Conservation (phyloP, 345 rosid species). For the Brassica carinata region DNA sequence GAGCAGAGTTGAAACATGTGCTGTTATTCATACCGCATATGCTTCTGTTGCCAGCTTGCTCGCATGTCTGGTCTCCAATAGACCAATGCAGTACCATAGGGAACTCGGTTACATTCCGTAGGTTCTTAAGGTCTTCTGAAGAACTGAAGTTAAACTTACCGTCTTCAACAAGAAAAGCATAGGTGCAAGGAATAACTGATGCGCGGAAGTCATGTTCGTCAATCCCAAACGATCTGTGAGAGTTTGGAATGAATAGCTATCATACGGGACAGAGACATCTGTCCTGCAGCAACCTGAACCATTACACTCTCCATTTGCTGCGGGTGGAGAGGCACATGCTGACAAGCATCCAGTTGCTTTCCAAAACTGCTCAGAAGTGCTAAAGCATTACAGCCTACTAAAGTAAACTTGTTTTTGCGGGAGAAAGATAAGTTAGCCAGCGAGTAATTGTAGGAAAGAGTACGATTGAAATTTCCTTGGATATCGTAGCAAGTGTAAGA, state of each 20-base stretch:
- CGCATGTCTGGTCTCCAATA: not conserved
- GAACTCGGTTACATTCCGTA: not conserved
- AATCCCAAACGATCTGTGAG: too few species aligned
- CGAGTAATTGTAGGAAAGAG: not conserved
- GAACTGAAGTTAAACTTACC: not conserved
- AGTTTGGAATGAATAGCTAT: not conserved
- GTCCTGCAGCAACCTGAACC: conserved; percentile 41
- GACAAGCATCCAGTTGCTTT: not conserved
- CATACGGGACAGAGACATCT: not conserved
- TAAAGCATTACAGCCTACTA: conserved; percentile 41
- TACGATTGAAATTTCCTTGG: not conserved
- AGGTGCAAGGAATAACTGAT: conserved; percentile 11
- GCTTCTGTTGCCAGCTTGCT: not conserved
- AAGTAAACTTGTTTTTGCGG: conserved; percentile 30
- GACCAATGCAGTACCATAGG: conserved; percentile 27
- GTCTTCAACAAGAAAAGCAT: conserved; percentile 22
- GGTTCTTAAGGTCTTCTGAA: not conserved
- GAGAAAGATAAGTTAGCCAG: conserved; percentile 7
- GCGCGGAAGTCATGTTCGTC: not conserved
- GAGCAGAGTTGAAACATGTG: not conserved
- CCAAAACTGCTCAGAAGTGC: not conserved
- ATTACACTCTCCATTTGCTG: not conserved
- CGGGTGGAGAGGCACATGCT: not conserved
- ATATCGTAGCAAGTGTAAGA: not conserved
- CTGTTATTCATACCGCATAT: not conserved